phyloP scores from a whole-genome alignment of 768 basidiomycete genomes.

The Clavaria fumosa region DNA sequence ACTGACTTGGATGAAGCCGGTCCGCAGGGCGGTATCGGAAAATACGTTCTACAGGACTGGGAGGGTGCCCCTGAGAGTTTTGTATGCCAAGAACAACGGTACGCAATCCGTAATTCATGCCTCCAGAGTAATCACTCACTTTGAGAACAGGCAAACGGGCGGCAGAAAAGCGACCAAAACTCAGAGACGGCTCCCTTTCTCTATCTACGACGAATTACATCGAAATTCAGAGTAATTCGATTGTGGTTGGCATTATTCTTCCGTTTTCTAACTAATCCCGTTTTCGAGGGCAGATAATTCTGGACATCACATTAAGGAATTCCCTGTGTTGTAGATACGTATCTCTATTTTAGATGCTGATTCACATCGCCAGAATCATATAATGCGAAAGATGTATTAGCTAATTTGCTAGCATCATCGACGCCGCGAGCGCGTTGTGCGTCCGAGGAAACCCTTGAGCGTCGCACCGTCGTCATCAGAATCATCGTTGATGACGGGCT shows the following conservation, averaged over 20 bases:
- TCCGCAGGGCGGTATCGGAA: constrained; percentile 30
- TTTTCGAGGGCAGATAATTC: too few species aligned
- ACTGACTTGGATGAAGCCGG: constrained; percentile 44
- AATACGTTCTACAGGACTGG: constrained; percentile 90
- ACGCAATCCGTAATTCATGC: constrained; percentile 12
- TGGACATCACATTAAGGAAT: too few species aligned
- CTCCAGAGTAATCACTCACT: constrained; percentile 4
- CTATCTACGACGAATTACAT: constrained; percentile 58
- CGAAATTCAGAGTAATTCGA: constrained; percentile 3
- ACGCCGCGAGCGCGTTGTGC: not conserved
- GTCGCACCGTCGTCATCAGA: constrained; percentile 58
- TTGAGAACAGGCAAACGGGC: constrained; percentile 75
- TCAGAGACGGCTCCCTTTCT: constrained; percentile 71
- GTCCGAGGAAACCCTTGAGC: constrained; percentile 41
- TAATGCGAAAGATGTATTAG: too few species aligned
- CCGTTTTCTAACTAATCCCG: too few species aligned
- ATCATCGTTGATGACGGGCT: constrained; percentile 34
- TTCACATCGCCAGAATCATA: too few species aligned
- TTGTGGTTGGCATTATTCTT: not conserved
- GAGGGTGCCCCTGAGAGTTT: constrained; percentile 94
- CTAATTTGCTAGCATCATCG: too few species aligned
- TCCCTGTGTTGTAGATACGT: too few species aligned
- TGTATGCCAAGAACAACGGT: constrained; percentile 94
- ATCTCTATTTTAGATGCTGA: too few species aligned
- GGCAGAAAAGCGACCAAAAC: constrained; percentile 84